Percentiles rank a stretch among this genome's conserved stretches.
phyloP scores from a whole-genome alignment of 202 grass and related monocot species.

The Panicum virgatum region DNA sequence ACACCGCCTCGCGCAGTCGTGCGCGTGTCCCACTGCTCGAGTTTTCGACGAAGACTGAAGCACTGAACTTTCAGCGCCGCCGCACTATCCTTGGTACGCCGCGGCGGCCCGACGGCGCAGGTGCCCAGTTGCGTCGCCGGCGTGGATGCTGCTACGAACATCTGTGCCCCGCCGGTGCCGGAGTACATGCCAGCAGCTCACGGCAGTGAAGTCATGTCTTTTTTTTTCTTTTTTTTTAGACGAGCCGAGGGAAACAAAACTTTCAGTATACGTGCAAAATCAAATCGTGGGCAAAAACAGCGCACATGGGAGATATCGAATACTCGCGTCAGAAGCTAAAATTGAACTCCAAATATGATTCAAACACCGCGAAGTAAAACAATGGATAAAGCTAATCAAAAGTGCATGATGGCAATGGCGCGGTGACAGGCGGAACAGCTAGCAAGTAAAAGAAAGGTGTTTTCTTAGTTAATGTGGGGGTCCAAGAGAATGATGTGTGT shows the following conservation, averaged over 20 bases:
- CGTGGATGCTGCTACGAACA: neutral
- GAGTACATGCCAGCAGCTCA: neutral
- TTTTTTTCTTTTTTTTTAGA: neutral
- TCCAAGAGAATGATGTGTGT: too few species aligned
- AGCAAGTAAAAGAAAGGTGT: too few species aligned
- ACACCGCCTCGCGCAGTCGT: neutral
- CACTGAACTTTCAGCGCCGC: neutral
- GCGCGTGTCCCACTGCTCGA: neutral
- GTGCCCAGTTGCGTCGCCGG: neutral
- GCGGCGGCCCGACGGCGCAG: neutral
- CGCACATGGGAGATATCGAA: too few species aligned
- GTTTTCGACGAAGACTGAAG: neutral
- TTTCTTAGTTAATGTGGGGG: too few species aligned
- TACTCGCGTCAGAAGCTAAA: too few species aligned
- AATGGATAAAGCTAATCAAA: too few species aligned
- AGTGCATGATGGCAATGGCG: too few species aligned
- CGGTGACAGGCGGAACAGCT: too few species aligned
- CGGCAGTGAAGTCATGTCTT: neutral
- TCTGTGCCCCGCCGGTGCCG: neutral
- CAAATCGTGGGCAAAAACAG: too few species aligned
- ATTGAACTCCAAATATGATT: too few species aligned
- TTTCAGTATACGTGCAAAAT: too few species aligned
- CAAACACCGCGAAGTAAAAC: too few species aligned
- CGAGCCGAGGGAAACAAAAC: neutral
- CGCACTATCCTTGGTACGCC: neutral